phyloP scores from a whole-genome alignment of 192 early-diverging fungal genomes.

The Umbelopsis vinacea region DNA sequence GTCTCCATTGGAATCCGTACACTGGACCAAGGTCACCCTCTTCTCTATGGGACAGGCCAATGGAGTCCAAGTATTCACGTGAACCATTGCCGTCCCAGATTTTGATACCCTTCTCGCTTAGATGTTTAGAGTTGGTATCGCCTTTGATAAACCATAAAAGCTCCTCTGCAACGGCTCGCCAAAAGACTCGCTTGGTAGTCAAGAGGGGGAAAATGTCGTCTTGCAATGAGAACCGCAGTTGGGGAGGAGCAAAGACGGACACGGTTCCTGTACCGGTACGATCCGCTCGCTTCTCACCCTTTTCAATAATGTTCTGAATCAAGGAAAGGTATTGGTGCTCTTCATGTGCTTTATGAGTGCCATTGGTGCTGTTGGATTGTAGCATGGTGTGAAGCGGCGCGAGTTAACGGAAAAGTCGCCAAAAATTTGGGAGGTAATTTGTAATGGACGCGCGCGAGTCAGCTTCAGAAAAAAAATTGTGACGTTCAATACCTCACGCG shows the following conservation, averaged over 20 bases:
- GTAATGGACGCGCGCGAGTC: background rate
- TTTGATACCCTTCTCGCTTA: slow-evolving; percentile 75
- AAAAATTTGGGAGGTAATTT: slow-evolving; percentile 4
- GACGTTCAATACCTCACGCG: background rate
- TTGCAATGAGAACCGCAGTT: slow-evolving; percentile 81
- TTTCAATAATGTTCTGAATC: slow-evolving; percentile 68
- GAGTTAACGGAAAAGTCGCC: background rate
- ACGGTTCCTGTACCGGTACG: slow-evolving; percentile 89
- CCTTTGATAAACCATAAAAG: slow-evolving; percentile 95
- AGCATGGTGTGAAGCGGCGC: background rate
- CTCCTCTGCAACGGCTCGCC: slow-evolving; percentile 91
- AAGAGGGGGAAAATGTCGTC: slow-evolving; percentile 83
- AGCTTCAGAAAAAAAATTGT: slow-evolving; percentile 1
- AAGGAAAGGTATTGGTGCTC: slow-evolving; percentile 91
- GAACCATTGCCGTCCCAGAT: slow-evolving; percentile 94
- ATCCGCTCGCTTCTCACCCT: slow-evolving; percentile 79
- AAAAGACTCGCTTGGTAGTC: slow-evolving; percentile 95
- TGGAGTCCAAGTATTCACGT: slow-evolving; percentile 84
- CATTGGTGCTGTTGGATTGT: background rate
- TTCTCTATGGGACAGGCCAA: slow-evolving; percentile 73
- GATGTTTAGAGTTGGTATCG: slow-evolving; percentile 79
- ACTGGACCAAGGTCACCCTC: slow-evolving; percentile 94
- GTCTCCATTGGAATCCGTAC: slow-evolving; percentile 99
- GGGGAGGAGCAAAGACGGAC: slow-evolving; percentile 85
- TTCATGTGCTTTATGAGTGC: slow-evolving; percentile 47